Conservation (phyloP, 805 yeast species). For the Candida bentonensis region DNA sequence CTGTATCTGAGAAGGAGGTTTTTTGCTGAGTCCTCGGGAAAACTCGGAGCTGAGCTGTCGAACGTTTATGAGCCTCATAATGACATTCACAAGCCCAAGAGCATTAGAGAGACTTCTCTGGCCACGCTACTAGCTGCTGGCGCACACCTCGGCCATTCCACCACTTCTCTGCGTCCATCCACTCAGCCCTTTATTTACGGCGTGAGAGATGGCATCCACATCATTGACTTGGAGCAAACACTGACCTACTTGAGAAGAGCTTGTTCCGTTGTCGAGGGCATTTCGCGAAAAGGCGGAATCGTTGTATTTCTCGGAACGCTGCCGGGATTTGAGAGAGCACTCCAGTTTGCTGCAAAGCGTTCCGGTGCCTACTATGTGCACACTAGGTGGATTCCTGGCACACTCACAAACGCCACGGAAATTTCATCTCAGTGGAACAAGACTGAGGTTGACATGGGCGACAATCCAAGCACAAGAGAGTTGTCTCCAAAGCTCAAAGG, state of each 20-base stretch:
- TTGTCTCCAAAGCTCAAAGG: constrained; percentile 33
- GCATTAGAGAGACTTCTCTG: constrained; percentile 44
- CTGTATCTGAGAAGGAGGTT: constrained; percentile 58
- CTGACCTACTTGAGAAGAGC: constrained; percentile 64
- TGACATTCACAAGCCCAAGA: constrained; percentile 46
- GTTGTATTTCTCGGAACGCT: constrained; percentile 76
- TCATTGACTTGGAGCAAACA: constrained; percentile 83
- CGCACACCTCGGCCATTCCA: constrained; percentile 90
- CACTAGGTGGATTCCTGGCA: constrained; percentile 89
- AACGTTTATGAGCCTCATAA: constrained; percentile 58
- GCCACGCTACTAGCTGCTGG: constrained; percentile 77
- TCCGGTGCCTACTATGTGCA: constrained; percentile 69
- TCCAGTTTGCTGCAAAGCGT: constrained; percentile 68
- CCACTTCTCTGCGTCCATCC: constrained; percentile 48
- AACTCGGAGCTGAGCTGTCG: constrained; percentile 49
- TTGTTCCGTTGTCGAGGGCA: constrained; percentile 67
- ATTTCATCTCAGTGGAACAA: constrained; percentile 46
- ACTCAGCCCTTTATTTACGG: constrained; percentile 84
- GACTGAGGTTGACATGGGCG: constrained; percentile 64
- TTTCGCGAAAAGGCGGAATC: constrained; percentile 73
- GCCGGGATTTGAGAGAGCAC: constrained; percentile 58
- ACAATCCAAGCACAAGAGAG: constrained; percentile 47
- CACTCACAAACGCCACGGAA: constrained; percentile 71
- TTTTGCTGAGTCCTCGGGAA: constrained; percentile 39
- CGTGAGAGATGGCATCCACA: constrained; percentile 76